phyloP scores from a whole-genome alignment of 1,284 basidiomycete species.

The Bjerkandera adusta region DNA sequence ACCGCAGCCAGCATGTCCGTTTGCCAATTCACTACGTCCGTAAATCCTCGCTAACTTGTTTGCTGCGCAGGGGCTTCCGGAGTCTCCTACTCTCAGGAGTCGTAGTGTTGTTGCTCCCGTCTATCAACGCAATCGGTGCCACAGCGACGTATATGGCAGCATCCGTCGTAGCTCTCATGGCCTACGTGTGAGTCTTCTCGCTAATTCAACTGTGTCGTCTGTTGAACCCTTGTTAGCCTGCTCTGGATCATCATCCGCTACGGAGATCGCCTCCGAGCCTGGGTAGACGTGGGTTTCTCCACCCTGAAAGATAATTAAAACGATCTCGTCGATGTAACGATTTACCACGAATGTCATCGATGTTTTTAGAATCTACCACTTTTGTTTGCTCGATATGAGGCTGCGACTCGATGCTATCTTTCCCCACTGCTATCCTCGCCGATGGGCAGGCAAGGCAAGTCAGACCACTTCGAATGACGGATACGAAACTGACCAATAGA shows the following conservation, averaged over 20 bases:
- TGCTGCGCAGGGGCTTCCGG: conserved; percentile 38
- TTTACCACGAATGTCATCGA: too few relatives aligned
- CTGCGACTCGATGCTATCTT: too few relatives aligned
- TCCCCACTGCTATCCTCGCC: too few relatives aligned
- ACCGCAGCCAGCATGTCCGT: conserved; percentile 42
- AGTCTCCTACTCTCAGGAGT: conserved; percentile 38
- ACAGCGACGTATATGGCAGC: conserved; percentile 48
- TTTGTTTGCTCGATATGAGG: too few relatives aligned
- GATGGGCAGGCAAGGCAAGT: too few relatives aligned
- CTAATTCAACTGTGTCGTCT: background rate
- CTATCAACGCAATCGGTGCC: conserved; percentile 52
- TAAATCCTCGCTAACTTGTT: background rate
- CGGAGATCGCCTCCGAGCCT: conserved; percentile 44
- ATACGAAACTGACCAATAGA: too few relatives aligned
- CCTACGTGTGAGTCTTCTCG: conserved; percentile 42
- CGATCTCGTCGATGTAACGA: too few relatives aligned
- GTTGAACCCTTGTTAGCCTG: conserved; percentile 32
- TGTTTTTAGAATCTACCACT: too few relatives aligned
- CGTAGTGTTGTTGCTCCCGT: conserved; percentile 45
- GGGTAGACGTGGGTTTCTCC: conserved; percentile 43
- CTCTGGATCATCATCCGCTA: conserved; percentile 42
- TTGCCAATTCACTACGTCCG: background rate
- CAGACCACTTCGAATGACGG: too few relatives aligned
- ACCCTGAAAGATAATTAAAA: conserved; percentile 21
- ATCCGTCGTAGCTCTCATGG: conserved; percentile 39